Conservation (phyloP, 352 stramenopile species). For the Globisporangium orthogonon region DNA sequence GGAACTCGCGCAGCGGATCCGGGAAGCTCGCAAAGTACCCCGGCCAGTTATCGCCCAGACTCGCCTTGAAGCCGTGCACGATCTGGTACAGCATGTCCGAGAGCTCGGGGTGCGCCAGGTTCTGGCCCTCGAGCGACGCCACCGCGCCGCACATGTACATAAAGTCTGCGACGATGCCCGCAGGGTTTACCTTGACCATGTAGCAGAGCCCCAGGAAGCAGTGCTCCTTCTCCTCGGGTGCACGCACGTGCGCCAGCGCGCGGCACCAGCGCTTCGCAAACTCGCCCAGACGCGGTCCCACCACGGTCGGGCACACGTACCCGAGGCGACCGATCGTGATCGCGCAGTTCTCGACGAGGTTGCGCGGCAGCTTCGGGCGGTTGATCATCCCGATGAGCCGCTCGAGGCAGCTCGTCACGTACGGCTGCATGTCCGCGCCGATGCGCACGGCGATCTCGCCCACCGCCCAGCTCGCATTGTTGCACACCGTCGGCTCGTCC, state of each 20-base stretch:
- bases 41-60: constrained; percentile 80
- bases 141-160: constrained; percentile 89
- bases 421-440: constrained; percentile 80
- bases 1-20: constrained; percentile 70
- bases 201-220: constrained; percentile 88
- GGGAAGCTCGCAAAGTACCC: constrained; percentile 85
- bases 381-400: constrained; percentile 86
- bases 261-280: constrained; percentile 89
- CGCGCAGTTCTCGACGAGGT: constrained; percentile 86
- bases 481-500: constrained; percentile 86
- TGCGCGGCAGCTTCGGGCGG: constrained; percentile 78
- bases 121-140: constrained; percentile 77
- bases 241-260: constrained; percentile 75
- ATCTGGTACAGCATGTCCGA: constrained; percentile 87
- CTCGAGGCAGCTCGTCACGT: constrained; percentile 58
- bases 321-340: constrained; percentile 88
- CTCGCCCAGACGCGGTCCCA: constrained; percentile 76
- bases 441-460: constrained; percentile 87
- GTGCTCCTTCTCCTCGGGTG: constrained; percentile 86
- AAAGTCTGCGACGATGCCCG: constrained; percentile 82
- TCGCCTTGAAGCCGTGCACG: constrained; percentile 86
- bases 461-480: constrained; percentile 90
- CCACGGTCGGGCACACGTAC: constrained; percentile 77
- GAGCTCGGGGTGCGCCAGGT: constrained; percentile 69
- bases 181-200: constrained; percentile 89